Conservation (phyloP, 371 early-diverging fungal genomes). For the Blakeslea trispora region DNA sequence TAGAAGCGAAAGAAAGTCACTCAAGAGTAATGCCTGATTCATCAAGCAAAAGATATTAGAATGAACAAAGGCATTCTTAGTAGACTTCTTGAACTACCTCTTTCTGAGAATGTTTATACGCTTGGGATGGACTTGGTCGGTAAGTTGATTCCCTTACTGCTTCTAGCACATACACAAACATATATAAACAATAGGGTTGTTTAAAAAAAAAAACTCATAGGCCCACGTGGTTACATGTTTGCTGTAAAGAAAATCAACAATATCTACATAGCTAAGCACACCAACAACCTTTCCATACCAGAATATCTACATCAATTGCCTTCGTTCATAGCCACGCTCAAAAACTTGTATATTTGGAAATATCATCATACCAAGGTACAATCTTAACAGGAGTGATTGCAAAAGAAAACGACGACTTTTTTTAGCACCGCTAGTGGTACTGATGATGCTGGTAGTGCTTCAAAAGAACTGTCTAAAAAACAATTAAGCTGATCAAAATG, state of each 20-base stretch:
- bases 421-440: slow-evolving; percentile 18
- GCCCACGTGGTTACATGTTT: slow-evolving; percentile 24
- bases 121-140: slow-evolving; percentile 14
- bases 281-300: slow-evolving; percentile 23
- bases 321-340: slow-evolving; percentile 25
- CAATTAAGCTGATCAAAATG: slow-evolving; percentile 21
- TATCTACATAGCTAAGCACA: slow-evolving; percentile 24
- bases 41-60: slow-evolving; percentile 26
- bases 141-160: slow-evolving; percentile 12
- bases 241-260: slow-evolving; percentile 22
- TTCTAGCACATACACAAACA: slow-evolving; percentile 14
- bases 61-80: slow-evolving; percentile 27
- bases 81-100: slow-evolving; percentile 19
- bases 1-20: slow-evolving; percentile 23
- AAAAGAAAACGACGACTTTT: slow-evolving; percentile 21
- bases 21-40: slow-evolving; percentile 18
- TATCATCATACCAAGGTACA: slow-evolving; percentile 25
- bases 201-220: slow-evolving; percentile 19
- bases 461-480: slow-evolving; percentile 24
- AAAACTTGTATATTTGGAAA: slow-evolving; percentile 25
- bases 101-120: slow-evolving; percentile 14
- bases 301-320: slow-evolving; percentile 26
- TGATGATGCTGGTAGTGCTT: slow-evolving; percentile 23
- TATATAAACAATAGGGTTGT: slow-evolving; percentile 19
- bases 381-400: slow-evolving; percentile 24